These are phyloP conservation scores for Porphyra umbilicalis DNA, from an alignment of 31 red algal species.

Conservation along the genomic window DNA sequence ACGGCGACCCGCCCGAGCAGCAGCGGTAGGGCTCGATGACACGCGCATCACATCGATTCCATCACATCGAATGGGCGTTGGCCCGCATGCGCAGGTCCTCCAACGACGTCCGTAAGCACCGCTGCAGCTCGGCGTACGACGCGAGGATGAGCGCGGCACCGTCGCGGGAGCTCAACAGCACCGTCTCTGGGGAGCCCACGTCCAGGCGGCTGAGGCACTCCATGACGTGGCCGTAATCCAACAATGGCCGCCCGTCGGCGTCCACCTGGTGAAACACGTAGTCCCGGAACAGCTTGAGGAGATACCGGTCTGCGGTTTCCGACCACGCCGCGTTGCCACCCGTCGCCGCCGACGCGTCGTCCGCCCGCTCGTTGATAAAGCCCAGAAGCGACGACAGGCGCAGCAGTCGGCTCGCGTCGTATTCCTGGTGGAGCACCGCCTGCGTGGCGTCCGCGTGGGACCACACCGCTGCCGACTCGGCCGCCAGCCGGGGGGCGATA, in stretches of 20 bases:
- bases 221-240: conserved; percentile 65
- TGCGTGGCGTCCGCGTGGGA: conserved; percentile 54
- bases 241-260: conserved; percentile 30
- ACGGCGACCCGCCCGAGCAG: too few relatives aligned
- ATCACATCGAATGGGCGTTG: not conserved
- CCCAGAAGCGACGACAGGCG: conserved; percentile 44
- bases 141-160: conserved; percentile 55
- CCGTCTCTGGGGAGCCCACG: conserved; percentile 51
- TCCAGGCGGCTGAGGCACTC: conserved; percentile 75
- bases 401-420: conserved; percentile 59
- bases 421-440: conserved; percentile 28
- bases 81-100: conserved; percentile 29
- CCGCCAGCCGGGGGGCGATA: conserved; percentile 34
- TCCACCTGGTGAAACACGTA: conserved; percentile 70
- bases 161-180: conserved; percentile 67
- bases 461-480: conserved; percentile 53
- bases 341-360: conserved; percentile 10
- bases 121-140: conserved; percentile 66
- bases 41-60: too few relatives aligned
- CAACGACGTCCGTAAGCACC: conserved; percentile 47
- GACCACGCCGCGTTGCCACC: conserved; percentile 62
- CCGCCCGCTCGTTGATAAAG: conserved; percentile 58
- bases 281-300: conserved; percentile 81
- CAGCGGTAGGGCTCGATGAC: too few relatives aligned
- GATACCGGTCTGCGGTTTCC: conserved; percentile 65